Conservation (phyloP, 257 asterid species). For the Lithospermum erythrorhizon region DNA sequence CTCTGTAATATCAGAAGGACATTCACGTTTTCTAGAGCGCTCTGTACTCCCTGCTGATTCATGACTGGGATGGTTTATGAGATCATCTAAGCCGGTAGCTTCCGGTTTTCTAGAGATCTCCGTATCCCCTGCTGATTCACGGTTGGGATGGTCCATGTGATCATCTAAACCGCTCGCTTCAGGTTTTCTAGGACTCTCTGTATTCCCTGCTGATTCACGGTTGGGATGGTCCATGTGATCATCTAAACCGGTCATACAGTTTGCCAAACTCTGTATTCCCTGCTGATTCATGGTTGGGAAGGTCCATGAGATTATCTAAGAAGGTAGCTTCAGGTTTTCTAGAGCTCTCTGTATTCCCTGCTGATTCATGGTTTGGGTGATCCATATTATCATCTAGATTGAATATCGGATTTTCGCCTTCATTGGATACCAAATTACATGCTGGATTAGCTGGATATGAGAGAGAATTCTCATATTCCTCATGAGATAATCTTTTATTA, state of each 20-base stretch:
- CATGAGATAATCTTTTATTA: conserved; percentile 14
- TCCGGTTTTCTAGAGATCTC: conserved; percentile 14
- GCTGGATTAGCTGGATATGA: conserved; percentile 16
- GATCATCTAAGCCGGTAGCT: conserved; percentile 1
- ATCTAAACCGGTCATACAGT: conserved; percentile 9
- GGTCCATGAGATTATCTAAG: too few relatives aligned
- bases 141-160: conserved; percentile 15
- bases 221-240: neutral
- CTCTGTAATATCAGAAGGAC: conserved; percentile 17
- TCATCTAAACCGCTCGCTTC: conserved; percentile 7
- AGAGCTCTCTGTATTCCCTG: conserved; percentile 3
- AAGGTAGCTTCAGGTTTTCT: too few relatives aligned
- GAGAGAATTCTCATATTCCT: conserved; percentile 15
- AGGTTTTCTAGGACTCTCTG: neutral
- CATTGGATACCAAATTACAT: too few relatives aligned
- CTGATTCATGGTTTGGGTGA: too few relatives aligned
- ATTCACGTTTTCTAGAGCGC: conserved; percentile 10
- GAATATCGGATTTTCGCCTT: too few relatives aligned
- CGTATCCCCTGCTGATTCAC: conserved; percentile 10
- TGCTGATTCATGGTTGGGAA: too few relatives aligned
- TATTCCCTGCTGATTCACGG: neutral
- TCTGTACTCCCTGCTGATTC: conserved; percentile 11
- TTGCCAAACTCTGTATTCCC: conserved; percentile 7
- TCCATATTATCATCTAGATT: conserved; percentile 2
- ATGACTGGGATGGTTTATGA: conserved; percentile 14